A percentile compares a stretch with the other conserved stretches of the same genome.
These are phyloP conservation scores for Eucalyptus marginata DNA, from an alignment of 345 rosid species.

Conservation along the genomic window DNA sequence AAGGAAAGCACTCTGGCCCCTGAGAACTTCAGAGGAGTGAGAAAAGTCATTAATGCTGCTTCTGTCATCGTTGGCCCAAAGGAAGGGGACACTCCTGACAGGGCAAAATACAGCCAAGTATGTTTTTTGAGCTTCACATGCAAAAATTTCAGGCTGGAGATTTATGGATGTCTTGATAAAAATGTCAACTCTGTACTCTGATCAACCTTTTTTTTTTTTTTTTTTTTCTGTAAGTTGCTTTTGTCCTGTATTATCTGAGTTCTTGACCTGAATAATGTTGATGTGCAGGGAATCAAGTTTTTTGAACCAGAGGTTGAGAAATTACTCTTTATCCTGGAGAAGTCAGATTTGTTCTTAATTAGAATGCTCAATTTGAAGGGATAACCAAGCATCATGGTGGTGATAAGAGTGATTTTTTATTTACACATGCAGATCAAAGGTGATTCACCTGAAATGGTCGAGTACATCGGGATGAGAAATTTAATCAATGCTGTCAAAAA, in stretches of 20 bases:
- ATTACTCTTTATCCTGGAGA: background rate
- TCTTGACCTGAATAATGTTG: conserved; percentile 6
- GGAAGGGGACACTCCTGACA: conserved; percentile 97
- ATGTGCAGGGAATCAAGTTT: conserved; percentile 84
- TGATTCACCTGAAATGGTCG: conserved; percentile 90
- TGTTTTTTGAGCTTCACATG: background rate
- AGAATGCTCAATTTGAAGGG: background rate
- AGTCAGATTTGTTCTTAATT: background rate
- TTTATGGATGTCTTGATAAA: background rate
- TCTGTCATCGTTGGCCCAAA: conserved; percentile 96
- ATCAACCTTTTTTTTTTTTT: too few species aligned
- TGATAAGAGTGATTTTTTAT: background rate
- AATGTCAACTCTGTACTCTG: background rate
- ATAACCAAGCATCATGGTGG: background rate
- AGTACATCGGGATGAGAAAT: conserved; percentile 77
- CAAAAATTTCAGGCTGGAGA: background rate
- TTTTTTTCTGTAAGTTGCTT: background rate
- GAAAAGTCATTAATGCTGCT: conserved; percentile 71
- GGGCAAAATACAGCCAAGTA: conserved; percentile 92
- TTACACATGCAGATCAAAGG: conserved; percentile 69
- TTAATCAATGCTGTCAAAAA: conserved; percentile 64
- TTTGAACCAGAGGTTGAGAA: conserved; percentile 89
- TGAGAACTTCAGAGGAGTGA: conserved; percentile 76
- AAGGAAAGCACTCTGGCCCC: conserved; percentile 55
- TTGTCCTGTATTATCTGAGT: background rate